Conservation (phyloP, 2,329 filamentous ascomycete genomes). For the Colletotrichum phormii region DNA sequence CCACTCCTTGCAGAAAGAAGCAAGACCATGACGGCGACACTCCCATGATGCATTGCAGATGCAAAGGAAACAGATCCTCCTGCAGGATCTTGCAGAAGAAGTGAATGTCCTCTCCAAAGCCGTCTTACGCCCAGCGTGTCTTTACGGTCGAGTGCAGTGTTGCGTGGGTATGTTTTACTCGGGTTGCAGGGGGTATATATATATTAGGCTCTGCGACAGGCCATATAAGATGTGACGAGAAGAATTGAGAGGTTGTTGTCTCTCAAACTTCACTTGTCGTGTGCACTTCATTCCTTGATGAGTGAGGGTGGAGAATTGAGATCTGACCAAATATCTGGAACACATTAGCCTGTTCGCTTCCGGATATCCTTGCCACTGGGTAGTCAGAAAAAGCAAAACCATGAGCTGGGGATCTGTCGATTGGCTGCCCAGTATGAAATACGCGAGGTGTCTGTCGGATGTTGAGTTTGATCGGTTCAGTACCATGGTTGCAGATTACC, state of each 20-base stretch:
- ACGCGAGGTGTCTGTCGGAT: constrained; percentile 6
- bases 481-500: background rate
- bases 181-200: background rate
- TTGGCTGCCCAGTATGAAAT: constrained; percentile 3
- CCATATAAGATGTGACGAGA: background rate
- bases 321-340: constrained; percentile 26
- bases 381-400: constrained; percentile 23
- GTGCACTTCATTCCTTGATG: constrained; percentile 11
- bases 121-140: background rate
- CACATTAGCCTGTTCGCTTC: constrained; percentile 8
- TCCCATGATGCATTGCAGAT: constrained; percentile 2
- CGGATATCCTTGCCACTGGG: background rate
- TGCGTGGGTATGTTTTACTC: background rate
- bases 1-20: constrained; percentile 18
- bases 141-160: background rate
- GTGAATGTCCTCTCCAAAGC: background rate
- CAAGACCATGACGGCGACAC: background rate
- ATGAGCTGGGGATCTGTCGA: constrained; percentile 4
- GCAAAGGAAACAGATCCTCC: constrained; percentile 15
- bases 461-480: background rate
- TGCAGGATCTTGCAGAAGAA: constrained; percentile 33
- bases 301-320: constrained; percentile 7
- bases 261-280: constrained; percentile 2
- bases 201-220: background rate
- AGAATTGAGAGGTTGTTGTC: background rate